phyloP scores from a whole-genome alignment of 371 early-diverging fungal genomes.

The Gilbertella persicaria region DNA sequence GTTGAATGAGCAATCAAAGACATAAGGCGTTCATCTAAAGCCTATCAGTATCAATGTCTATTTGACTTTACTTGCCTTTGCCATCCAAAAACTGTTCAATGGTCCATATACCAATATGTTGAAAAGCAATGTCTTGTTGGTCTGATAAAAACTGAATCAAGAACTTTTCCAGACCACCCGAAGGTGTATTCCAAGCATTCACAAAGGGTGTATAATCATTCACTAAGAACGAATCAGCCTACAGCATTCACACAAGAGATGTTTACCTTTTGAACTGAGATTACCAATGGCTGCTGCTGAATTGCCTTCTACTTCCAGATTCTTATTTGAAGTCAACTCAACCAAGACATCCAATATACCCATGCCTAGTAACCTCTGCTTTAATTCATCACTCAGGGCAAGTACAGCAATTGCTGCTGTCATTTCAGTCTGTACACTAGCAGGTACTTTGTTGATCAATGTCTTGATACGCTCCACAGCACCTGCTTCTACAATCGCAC shows the following conservation, averaged over 20 bases:
- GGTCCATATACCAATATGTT: conserved; percentile 91
- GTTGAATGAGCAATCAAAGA: conserved; percentile 32
- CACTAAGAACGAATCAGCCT: conserved; percentile 25
- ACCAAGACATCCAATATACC: conserved; percentile 72
- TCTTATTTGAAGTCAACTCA: conserved; percentile 60
- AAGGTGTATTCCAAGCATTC: conserved; percentile 67
- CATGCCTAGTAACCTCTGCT: conserved; percentile 65
- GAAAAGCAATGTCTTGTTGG: conserved; percentile 71
- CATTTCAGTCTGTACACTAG: conserved; percentile 81
- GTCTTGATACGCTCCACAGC: conserved; percentile 75
- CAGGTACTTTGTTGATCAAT: conserved; percentile 61
- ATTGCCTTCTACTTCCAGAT: conserved; percentile 81
- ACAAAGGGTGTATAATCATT: conserved; percentile 71
- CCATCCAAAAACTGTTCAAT: conserved; percentile 82
- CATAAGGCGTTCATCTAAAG: conserved; percentile 37
- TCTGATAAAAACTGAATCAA: conserved; percentile 71
- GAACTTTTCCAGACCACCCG: conserved; percentile 73
- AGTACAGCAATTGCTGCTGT: conserved; percentile 88
- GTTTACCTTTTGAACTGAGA: conserved; percentile 69
- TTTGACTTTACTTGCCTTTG: conserved; percentile 31
- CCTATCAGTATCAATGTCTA: neutral
- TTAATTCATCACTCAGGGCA: conserved; percentile 80
- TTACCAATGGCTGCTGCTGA: conserved; percentile 87
- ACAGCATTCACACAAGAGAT: too few species aligned
- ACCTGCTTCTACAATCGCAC: conserved; percentile 78